phyloP scores from a whole-genome alignment of 192 early-diverging fungal genomes.

The Allomyces arbusculus region DNA sequence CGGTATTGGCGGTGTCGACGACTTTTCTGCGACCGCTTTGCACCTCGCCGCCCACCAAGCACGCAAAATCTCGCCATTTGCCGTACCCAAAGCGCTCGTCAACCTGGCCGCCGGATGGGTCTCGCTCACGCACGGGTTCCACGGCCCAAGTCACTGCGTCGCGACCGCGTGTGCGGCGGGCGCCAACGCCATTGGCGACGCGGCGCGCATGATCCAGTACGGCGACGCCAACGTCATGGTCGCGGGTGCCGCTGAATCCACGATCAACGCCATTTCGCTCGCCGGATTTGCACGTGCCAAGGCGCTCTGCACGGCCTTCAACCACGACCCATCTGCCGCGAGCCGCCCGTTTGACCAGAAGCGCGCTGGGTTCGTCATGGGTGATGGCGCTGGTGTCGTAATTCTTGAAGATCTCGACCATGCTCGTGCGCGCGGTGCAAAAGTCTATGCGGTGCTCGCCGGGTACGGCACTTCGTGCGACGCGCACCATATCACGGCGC shows the following conservation, averaged over 20 bases:
- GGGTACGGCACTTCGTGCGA: slow-evolving; percentile 87
- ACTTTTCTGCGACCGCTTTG: slow-evolving; percentile 12
- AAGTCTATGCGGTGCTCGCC: slow-evolving; percentile 67
- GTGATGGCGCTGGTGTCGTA: slow-evolving; percentile 73
- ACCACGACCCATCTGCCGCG: slow-evolving; percentile 53
- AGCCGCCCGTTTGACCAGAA: slow-evolving; percentile 78
- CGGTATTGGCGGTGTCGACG: slow-evolving; percentile 80
- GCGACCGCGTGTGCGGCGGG: slow-evolving; percentile 93
- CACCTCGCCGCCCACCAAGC: slow-evolving; percentile 26
- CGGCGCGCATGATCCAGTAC: slow-evolving; percentile 73
- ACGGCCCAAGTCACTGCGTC: slow-evolving; percentile 78
- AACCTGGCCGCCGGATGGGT: slow-evolving; percentile 93
- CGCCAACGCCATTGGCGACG: slow-evolving; percentile 85
- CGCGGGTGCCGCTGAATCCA: slow-evolving; percentile 73
- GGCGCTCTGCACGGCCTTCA: slow-evolving; percentile 61
- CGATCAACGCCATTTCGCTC: slow-evolving; percentile 62
- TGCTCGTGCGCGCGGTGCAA: slow-evolving; percentile 60
- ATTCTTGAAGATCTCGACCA: slow-evolving; percentile 81
- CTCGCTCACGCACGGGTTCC: slow-evolving; percentile 65
- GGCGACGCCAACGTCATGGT: slow-evolving; percentile 93
- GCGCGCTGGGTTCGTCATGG: slow-evolving; percentile 83
- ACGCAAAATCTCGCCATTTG: slow-evolving; percentile 67
- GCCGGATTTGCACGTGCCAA: slow-evolving; percentile 73
- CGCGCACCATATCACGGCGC: slow-evolving; percentile 84
- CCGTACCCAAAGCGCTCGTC: slow-evolving; percentile 71